Evolutionary conservation across 345 rosid genomes (phyloP).

Genomic region (Populus simonii): DNA sequence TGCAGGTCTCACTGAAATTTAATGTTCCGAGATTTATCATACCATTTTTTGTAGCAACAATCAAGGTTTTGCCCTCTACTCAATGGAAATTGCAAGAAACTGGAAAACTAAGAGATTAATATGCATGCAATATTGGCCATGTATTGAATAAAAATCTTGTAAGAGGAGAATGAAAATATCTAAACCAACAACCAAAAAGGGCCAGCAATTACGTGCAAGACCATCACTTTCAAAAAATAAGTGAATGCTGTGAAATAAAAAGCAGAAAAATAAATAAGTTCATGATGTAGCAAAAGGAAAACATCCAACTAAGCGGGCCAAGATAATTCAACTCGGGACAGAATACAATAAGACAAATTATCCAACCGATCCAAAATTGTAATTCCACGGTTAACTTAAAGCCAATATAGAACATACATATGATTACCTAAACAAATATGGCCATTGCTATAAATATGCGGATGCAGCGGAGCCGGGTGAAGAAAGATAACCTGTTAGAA

Average conservation of each 20-base stretch:
- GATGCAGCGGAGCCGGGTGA: conserved; percentile 87
- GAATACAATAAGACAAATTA: not conserved
- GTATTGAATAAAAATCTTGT: not conserved
- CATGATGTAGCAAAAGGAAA: not conserved
- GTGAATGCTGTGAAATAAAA: conserved; percentile 9
- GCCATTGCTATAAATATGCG: conserved; percentile 96
- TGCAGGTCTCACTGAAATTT: not conserved
- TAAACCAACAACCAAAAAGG: not conserved
- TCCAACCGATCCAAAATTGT: not conserved
- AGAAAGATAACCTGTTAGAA: conserved; percentile 77
- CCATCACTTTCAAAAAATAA: conserved; percentile 17
- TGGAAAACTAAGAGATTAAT: not conserved
- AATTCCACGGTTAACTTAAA: not conserved
- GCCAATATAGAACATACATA: not conserved
- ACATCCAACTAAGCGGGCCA: conserved; percentile 12
- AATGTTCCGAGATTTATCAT: not conserved
- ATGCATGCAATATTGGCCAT: not conserved
- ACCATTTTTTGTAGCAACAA: not conserved
- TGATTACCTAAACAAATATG: conserved; percentile 89
- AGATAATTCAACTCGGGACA: conserved; percentile 1
- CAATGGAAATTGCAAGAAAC: not conserved
- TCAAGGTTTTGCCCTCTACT: not conserved
- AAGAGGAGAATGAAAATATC: not conserved
- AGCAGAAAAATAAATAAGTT: conserved; percentile 10
- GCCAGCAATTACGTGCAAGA: not conserved